A percentile compares a stretch with the other conserved stretches of the same genome.
These are phyloP conservation scores for Coniochaeta sp. DNA, from an alignment of 2,329 filamentous ascomycete species.

Conservation along the genomic window DNA sequence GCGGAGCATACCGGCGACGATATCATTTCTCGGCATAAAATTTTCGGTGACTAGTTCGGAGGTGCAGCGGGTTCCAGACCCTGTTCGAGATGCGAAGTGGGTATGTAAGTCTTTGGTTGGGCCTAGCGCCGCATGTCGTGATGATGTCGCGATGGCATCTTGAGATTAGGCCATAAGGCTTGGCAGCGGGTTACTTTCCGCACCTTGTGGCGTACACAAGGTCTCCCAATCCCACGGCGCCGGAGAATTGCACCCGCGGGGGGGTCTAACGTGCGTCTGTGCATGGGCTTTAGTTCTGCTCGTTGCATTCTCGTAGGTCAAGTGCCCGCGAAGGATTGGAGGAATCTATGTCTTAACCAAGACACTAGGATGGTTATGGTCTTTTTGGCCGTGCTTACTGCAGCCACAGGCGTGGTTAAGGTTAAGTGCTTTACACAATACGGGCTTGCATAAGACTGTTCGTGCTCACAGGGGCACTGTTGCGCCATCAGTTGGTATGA, in stretches of 20 bases:
- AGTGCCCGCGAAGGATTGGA: neutral
- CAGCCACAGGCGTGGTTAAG: neutral
- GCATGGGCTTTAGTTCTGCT: neutral
- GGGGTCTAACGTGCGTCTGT: neutral
- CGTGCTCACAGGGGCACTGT: neutral
- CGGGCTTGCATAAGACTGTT: neutral
- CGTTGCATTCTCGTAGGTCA: neutral
- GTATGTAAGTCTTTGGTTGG: neutral
- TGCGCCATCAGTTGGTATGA: neutral
- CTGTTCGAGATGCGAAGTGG: neutral
- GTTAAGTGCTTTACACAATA: too few relatives aligned
- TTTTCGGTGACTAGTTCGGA: neutral
- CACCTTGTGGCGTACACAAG: neutral
- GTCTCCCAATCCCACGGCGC: neutral
- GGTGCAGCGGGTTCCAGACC: neutral
- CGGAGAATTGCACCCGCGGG: neutral
- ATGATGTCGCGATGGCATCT: constrained; percentile 1
- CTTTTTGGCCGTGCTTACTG: neutral
- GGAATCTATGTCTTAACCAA: neutral
- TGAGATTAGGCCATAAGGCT: neutral
- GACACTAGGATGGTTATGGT: neutral
- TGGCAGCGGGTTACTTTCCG: neutral
- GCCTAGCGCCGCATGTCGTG: neutral
- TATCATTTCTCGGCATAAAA: neutral
- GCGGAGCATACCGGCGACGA: neutral